phyloP scores from a whole-genome alignment of 257 asterid genomes.

The Jacaranda mimosifolia region DNA sequence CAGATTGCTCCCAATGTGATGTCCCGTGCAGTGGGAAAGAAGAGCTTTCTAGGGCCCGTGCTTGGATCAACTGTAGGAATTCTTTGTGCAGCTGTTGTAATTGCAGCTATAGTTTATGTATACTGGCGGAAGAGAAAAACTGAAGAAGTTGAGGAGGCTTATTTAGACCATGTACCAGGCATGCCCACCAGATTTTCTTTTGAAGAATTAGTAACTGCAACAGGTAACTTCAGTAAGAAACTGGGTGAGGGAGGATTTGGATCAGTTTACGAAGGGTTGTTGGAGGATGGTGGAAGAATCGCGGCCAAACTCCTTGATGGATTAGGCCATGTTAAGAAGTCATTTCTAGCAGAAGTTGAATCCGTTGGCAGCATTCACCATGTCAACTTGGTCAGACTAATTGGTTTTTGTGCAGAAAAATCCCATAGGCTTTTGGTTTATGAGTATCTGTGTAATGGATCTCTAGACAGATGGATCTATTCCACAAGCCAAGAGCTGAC shows the following conservation, averaged over 20 bases:
- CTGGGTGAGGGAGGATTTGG: slow-evolving; percentile 50
- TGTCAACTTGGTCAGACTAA: too few relatives aligned
- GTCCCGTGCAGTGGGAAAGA: not conserved
- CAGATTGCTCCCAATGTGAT: not conserved
- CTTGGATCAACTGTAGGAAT: slow-evolving; percentile 35
- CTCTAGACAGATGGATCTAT: slow-evolving; percentile 45
- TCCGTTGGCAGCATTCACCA: slow-evolving; percentile 42
- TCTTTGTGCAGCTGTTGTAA: not conserved
- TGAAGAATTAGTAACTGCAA: slow-evolving; percentile 32
- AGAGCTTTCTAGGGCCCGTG: slow-evolving; percentile 20
- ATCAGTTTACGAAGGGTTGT: slow-evolving; percentile 35
- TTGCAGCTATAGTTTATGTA: slow-evolving; percentile 9
- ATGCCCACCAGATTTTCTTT: slow-evolving; percentile 42
- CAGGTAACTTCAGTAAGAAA: slow-evolving; percentile 33
- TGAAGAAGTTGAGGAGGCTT: slow-evolving; percentile 41
- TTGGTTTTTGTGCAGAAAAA: slow-evolving; percentile 46
- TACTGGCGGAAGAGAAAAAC: slow-evolving; percentile 5
- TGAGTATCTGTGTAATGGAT: slow-evolving; percentile 44
- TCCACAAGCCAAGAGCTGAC: not conserved
- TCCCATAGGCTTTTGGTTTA: slow-evolving; percentile 40
- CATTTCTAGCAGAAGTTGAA: slow-evolving; percentile 44
- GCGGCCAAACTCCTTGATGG: slow-evolving; percentile 46
- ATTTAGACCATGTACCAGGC: slow-evolving; percentile 41
- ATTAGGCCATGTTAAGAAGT: slow-evolving; percentile 37
- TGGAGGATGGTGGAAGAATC: slow-evolving; percentile 31